Evolutionary conservation across 2,329 filamentous ascomycete species (phyloP), one percentile per base, ranked within the genome.

Genomic region (Neofusicoccum parvum): DNA sequence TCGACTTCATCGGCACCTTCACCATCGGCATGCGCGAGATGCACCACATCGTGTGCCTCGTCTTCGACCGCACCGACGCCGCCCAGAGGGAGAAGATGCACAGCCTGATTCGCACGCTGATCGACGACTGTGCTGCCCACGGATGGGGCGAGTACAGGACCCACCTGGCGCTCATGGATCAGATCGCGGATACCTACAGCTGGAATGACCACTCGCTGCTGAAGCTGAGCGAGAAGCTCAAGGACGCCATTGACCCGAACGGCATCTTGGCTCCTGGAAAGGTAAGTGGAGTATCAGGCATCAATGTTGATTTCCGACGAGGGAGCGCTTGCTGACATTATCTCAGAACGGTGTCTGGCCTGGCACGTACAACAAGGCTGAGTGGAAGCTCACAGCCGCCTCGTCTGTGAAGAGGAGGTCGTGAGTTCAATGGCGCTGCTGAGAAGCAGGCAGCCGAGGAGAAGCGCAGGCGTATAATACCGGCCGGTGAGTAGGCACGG

Each of bases 121-220:
- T 75, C 23, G 74, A 77, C 14, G 78, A 82, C 66, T 78, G 76
- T 14, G 79, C 79, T 1, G 72, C 70, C 10, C 69, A 76, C 12
- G 79, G 79, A 2, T 81, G 78, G 66, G 79, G 80, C 49, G 80
- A 82, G 68, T 83, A 83, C 68, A 74, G 81, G 17, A 82, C 81
- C 0, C 81, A 83, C 67, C 68, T 83, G 45, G 75, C 78, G 6
- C 70, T 82, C 17, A 81, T 81, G 75, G 81, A 83, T 62, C 80
- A 83, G 71, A 78, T 83, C 12, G 78, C 80, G 0, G 74, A 72
- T 9, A 82, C 80, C 5, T 83, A 84, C 66, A 79, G 74, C 64
- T 83, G 77, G 74, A 81, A 81, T 58, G 70, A 79, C 37, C 75
- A 78, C 49, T 76, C 78, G 14, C 68, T 80, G 60, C 78, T 81